Percentiles rank a stretch among this genome's conserved stretches.
phyloP scores from a whole-genome alignment of 2,329 filamentous ascomycete genomes.

The Aureobasidium sp. region DNA sequence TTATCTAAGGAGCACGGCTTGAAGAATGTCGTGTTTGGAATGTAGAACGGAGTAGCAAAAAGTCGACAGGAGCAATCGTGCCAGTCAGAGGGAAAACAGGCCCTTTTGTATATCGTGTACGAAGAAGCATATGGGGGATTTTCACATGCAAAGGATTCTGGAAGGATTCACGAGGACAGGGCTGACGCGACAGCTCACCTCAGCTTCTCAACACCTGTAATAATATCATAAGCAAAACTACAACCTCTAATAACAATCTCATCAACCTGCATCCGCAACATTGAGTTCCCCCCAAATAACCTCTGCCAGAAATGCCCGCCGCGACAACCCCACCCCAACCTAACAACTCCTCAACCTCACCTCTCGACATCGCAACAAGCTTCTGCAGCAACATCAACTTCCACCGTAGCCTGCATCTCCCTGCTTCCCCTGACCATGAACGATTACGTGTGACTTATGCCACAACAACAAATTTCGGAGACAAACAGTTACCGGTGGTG shows the following conservation, averaged over 20 bases:
- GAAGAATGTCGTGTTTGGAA: conserved; percentile 43
- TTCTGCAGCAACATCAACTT: conserved; percentile 14
- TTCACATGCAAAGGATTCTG: not conserved
- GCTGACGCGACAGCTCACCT: not conserved
- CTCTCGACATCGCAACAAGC: conserved; percentile 4
- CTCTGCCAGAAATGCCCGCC: not conserved
- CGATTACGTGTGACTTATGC: conserved; percentile 21
- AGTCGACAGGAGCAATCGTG: not conserved
- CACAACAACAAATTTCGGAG: conserved; percentile 24
- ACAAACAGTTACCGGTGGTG: conserved; percentile 21
- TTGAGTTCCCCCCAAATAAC: too few relatives aligned
- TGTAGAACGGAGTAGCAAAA: conserved; percentile 20
- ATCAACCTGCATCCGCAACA: too few relatives aligned
- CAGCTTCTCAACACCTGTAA: too few relatives aligned
- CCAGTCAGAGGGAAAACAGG: too few relatives aligned
- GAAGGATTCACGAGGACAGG: not conserved
- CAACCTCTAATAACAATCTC: too few relatives aligned
- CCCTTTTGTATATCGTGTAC: too few relatives aligned
- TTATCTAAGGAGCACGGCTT: conserved; percentile 37
- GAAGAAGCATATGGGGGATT: too few relatives aligned
- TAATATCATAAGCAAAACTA: too few relatives aligned
- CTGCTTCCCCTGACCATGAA: conserved; percentile 17
- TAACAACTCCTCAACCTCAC: too few relatives aligned
- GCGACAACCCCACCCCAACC: too few relatives aligned
- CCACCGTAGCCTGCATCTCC: conserved; percentile 22